Base-by-base conservation (phyloP, 257 asterid species). In the Salvia splendens region DNA sequence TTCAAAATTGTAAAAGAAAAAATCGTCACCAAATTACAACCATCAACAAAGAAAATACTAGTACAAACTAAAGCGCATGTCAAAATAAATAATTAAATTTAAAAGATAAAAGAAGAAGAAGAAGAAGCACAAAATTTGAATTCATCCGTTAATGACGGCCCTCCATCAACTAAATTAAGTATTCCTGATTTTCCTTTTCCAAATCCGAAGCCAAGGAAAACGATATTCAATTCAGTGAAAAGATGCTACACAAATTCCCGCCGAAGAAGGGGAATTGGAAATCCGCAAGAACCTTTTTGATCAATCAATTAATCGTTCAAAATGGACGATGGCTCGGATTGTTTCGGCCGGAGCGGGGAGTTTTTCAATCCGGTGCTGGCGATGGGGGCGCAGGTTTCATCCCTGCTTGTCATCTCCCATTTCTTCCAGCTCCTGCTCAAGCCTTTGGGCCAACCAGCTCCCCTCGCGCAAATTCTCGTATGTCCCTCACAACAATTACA, bases 381-480 rank as follows among this genome's bases (percentile, higher is more conserved):
- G 11, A 83, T 87, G 93, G 96, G 93, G 4, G 72, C 92, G 57
- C 99, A 94, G 73, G 79, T 87, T 68, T 86, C 96, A 1, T 80
- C 91, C 85, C 80, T 94, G 72, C 99, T 94, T 60, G 96, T 91
- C 35, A 86, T 91, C 70, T 91, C 96, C 4, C 99, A 94, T 78
- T 79, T 94, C 80, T 78, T 94, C 61, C 98, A 87, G 72, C 79
- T 94, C 72, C 65, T 94, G 71, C 89, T 94, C 53, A 84, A 77
- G 82, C 98, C 99, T 35, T 73, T 89, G 6, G 96, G 99, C 66
- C 96, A 88, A 70, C 91, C 99, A 2, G 90, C 84, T 46, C 98
- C 99, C 45, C 82, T 94, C 67, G 95, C 96, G 60, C 99, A 94
- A 70, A 88, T 89, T 80, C 98, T 94, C 86, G 99, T 94, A 91